Base-by-base conservation (phyloP, 2,329 filamentous ascomycete genomes). In the Tolypocladium capitatum region DNA sequence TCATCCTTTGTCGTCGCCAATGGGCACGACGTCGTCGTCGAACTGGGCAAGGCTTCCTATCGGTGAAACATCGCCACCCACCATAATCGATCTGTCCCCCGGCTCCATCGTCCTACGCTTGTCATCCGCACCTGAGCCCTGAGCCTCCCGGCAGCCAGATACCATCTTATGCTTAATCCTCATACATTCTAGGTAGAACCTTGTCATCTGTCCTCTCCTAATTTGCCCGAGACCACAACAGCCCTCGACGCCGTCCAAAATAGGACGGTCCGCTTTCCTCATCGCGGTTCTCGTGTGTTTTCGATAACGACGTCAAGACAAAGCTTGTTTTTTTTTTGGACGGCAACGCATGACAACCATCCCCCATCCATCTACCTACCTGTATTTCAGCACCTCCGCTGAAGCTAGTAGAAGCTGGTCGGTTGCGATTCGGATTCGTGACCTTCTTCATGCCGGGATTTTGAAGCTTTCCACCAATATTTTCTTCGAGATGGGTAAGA, bases 1-100 rank as follows among this genome's bases (percentile, higher is more conserved):
- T 43, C 41, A 16, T 43, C 41, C n/a, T 24, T 24, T 20, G 30
- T 20, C 36, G 28, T 30, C 10, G 45, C 45, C 45, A 27, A 5
- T 14, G 14, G 27, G n/a, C 40, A 36, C 33, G 34, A 36, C 16
- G 18, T 43, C 38, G 38, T 43, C 32, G 52, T 75, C 68, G 49
- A 77, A 73, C 53, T 77, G 63, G 38, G 72, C 64, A 1, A 73
- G 73, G 4, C 44, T 31, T 20, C 44, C 33, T 43, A 38, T 7
- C 20, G 32, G 33, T 32, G 33, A 32, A 13, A 14, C 13, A n/a
- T 34, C 41, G 30, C 38, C 48, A 35, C 30, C 48, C 35, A 35
- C 45, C 48, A 21, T 32, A 35, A 14, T 42, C 34, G 27, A 27
- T 49, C 20, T 41, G 21, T 16, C 48, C 35, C 24, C n/a, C 32